Conservation (phyloP, 176 grass and related monocot species). For the Phyllostachys edulis region DNA sequence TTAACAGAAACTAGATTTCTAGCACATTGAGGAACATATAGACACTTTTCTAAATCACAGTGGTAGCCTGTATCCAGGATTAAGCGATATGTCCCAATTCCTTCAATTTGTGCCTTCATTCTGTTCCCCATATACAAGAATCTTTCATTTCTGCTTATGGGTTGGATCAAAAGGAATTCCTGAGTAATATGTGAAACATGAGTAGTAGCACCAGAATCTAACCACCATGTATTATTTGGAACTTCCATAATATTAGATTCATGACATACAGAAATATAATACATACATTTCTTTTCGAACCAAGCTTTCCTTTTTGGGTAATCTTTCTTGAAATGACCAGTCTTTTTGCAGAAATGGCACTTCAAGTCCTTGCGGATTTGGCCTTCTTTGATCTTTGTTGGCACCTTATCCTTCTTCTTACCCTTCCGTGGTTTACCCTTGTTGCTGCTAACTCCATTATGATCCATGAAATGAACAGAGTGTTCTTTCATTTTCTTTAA, state of each 20-base stretch:
- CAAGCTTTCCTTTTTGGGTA: not conserved
- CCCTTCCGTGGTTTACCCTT: not conserved
- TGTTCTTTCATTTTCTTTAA: not conserved
- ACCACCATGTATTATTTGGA: slow-evolving; percentile 1
- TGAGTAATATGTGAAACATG: not conserved
- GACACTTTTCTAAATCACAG: not conserved
- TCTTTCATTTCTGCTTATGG: not conserved
- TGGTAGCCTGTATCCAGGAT: slow-evolving; percentile 1
- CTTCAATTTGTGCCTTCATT: not conserved
- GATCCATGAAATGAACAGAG: not conserved
- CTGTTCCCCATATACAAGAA: slow-evolving; percentile 4
- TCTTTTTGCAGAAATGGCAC: slow-evolving; percentile 1
- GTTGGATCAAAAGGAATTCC: slow-evolving; percentile 23
- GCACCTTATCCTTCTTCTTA: not conserved
- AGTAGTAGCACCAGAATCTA: not conserved
- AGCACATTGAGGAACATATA: slow-evolving; percentile 15
- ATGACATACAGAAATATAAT: not conserved
- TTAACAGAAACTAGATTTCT: slow-evolving; percentile 16
- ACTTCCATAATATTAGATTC: not conserved
- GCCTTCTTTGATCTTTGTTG: not conserved
- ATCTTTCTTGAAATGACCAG: not conserved
- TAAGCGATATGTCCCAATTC: not conserved
- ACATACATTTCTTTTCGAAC: not conserved
- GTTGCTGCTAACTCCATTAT: not conserved
- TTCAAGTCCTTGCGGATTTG: not conserved